Evolutionary conservation across 2,329 filamentous ascomycete genomes (phyloP).

Genomic region (Sporothrix dimorphospora): DNA sequence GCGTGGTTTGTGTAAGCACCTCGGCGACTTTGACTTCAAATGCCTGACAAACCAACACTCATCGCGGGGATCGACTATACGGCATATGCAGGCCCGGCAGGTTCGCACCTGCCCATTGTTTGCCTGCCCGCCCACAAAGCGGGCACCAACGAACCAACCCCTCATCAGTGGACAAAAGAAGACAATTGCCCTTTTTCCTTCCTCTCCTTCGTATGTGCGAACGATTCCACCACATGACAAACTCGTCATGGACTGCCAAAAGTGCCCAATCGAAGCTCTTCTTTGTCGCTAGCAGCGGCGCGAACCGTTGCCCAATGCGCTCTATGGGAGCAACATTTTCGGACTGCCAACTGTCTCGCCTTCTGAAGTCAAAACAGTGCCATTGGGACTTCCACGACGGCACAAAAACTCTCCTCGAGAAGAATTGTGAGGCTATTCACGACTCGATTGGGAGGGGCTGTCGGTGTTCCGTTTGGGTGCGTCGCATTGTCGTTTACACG

Average conservation of each 20-base stretch:
- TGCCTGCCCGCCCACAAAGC: background rate
- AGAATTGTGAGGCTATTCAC: background rate
- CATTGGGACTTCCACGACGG: background rate
- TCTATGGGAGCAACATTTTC: background rate
- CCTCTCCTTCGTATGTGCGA: background rate
- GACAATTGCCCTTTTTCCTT: background rate
- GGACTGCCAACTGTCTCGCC: background rate
- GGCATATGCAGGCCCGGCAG: slow-evolving; percentile 1
- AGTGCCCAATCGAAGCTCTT: background rate
- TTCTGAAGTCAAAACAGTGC: too few species aligned
- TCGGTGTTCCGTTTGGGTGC: background rate
- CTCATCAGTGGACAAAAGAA: background rate
- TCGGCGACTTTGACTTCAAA: background rate
- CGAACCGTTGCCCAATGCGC: background rate
- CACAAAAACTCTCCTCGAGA: background rate
- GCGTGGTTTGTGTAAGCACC: background rate
- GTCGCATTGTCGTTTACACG: background rate
- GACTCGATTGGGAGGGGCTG: background rate
- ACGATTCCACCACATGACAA: background rate
- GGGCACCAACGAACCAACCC: background rate
- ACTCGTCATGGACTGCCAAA: background rate
- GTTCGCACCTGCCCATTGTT: background rate
- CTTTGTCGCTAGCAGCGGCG: background rate
- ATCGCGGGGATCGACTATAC: slow-evolving; percentile 1
- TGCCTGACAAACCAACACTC: background rate